Base-by-base conservation (phyloP, 257 asterid genomes). In the Cinchona pubescens region DNA sequence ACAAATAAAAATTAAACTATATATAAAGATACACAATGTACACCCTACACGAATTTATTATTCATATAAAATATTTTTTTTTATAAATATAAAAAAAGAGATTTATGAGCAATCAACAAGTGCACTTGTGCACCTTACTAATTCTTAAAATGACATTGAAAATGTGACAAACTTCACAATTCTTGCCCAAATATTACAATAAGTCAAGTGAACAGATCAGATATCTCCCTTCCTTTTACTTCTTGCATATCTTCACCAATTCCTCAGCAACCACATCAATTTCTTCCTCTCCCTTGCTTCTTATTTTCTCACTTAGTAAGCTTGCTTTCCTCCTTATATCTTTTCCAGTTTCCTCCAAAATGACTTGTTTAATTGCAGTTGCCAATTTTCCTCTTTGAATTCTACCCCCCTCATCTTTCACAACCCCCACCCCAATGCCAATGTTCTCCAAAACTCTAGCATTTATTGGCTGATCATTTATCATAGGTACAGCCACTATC, bases 401-500 rank as follows among this genome's bases (percentile, higher is more conserved):
- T 55, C 5, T 13, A 35, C 89, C 91, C 16, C 9, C n/a, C 0
- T n/a, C 12, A 23, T 78, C 75, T 72, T 73, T 85, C 79, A 73
- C 64, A 30, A 74, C 84, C 76, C 83, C 89, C 19, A 60, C 16
- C 2, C 89, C 87, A 0, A 79, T 81, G 0, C 86, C 83, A 10
- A 81, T 42, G 0, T 71, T 74, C 43, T 43, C 80, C 40, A 81
- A 68, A 2, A 83, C 48, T 75, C 83, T 82, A 3, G 90, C 86
- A 61, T 86, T 86, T 15, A 83, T 74, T 0, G 86, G 90, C 61
- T 83, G 86, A 38, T 86, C 88, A 23, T 80, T 77, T 46, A 82
- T 82, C 83, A 85, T 77, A 14, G 91, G 91, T 82, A 85, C 79
- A 69, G 88, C 89, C 29, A 87, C 79, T 1, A 87, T 84, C 1